These are phyloP conservation scores for Coemansia sp. DNA, from an alignment of 192 early-diverging fungal genomes.

Conservation along the genomic window DNA sequence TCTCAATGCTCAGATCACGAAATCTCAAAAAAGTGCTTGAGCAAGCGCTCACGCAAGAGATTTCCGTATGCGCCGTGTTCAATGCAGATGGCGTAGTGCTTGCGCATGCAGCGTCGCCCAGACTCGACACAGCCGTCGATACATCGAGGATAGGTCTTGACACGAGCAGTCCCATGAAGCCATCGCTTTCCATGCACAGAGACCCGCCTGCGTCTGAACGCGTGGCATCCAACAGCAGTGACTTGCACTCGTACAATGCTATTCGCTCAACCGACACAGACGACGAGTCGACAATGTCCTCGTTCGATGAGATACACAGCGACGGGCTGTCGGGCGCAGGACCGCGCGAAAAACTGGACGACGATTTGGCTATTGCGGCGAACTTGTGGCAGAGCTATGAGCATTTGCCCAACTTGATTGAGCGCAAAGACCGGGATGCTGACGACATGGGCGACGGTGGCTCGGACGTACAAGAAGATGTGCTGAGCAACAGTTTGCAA, in stretches of 20 bases:
- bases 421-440: slow-evolving; percentile 31
- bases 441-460: slow-evolving; percentile 34
- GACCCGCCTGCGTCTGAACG: slow-evolving; percentile 9
- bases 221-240: slow-evolving; percentile 7
- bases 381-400: slow-evolving; percentile 51
- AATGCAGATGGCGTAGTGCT: slow-evolving; percentile 49
- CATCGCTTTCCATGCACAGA: too few species aligned
- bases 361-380: slow-evolving; percentile 47
- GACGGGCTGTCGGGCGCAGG: slow-evolving; percentile 9
- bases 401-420: slow-evolving; percentile 32
- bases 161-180: neutral
- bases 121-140: neutral
- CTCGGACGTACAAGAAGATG: slow-evolving; percentile 30
- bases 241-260: neutral
- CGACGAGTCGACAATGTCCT: slow-evolving; percentile 18
- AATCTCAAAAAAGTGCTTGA: slow-evolving; percentile 43
- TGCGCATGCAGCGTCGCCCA: slow-evolving; percentile 30
- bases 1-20: slow-evolving; percentile 41
- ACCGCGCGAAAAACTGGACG: slow-evolving; percentile 42
- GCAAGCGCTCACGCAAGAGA: slow-evolving; percentile 42
- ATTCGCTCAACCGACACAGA: neutral
- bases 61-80: slow-evolving; percentile 41
- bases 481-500: slow-evolving; percentile 27
- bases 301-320: slow-evolving; percentile 22
- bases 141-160: slow-evolving; percentile 2